Evolutionary conservation across 2,329 filamentous ascomycete species (phyloP).

Genomic region (Pseudogymnoascus sp.): DNA sequence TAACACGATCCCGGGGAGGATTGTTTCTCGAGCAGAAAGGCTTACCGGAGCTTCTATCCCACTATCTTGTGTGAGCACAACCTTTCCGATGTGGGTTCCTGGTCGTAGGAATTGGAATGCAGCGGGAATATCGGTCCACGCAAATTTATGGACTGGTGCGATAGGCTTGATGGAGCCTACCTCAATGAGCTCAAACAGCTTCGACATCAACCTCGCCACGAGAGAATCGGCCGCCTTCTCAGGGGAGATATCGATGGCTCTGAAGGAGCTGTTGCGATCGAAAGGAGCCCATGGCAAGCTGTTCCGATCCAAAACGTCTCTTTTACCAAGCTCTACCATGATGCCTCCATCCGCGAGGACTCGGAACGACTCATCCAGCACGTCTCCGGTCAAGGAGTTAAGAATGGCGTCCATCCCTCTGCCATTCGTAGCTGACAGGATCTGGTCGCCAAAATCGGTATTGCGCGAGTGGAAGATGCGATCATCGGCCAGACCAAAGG

Average conservation of each 20-base stretch:
- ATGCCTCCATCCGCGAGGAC: conserved; percentile 23
- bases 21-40: not conserved
- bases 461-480: conserved; percentile 22
- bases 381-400: conserved; percentile 29
- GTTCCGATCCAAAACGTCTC: conserved; percentile 15
- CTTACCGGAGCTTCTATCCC: not conserved
- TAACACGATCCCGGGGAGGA: not conserved
- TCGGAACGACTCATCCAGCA: conserved; percentile 25
- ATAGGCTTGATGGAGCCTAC: conserved; percentile 17
- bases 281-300: conserved; percentile 17
- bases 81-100: not conserved
- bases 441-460: conserved; percentile 29
- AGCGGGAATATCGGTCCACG: not conserved
- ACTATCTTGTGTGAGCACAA: not conserved
- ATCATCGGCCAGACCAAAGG: conserved; percentile 10
- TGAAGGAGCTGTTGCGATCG: conserved; percentile 11
- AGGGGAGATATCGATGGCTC: conserved; percentile 7
- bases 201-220: conserved; percentile 9
- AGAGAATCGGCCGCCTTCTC: not conserved
- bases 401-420: conserved; percentile 30
- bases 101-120: not conserved
- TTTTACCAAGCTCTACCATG: conserved; percentile 19
- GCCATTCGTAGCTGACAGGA: conserved; percentile 24
- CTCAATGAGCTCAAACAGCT: conserved; percentile 11
- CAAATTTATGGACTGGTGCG: conserved; percentile 9